Percentiles rank a stretch among this genome's conserved stretches.
phyloP scores from a whole-genome alignment of 352 stramenopile species.

The Globisporangium recalcitrans region DNA sequence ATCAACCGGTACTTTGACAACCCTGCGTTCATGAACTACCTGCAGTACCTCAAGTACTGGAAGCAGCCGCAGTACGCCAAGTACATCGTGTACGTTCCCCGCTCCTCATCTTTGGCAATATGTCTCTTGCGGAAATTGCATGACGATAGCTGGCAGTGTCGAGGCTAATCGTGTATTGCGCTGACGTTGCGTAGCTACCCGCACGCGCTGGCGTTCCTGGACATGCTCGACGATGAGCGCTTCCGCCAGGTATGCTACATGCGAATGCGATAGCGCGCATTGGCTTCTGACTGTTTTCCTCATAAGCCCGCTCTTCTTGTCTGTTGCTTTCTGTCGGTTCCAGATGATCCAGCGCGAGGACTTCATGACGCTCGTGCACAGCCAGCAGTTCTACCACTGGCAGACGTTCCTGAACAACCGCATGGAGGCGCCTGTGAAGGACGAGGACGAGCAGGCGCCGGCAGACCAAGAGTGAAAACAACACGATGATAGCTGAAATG shows the following conservation, averaged over 20 bases:
- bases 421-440: constrained; percentile 32
- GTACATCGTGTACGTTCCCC: constrained; percentile 74
- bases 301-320: too few relatives aligned
- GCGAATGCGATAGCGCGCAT: not conserved
- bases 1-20: constrained; percentile 92
- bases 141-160: too few relatives aligned
- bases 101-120: too few relatives aligned
- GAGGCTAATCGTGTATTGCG: too few relatives aligned
- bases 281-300: too few relatives aligned
- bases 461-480: too few relatives aligned
- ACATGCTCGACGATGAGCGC: constrained; percentile 83
- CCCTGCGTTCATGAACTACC: constrained; percentile 85
- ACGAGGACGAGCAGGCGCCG: constrained; percentile 5
- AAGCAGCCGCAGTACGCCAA: constrained; percentile 89
- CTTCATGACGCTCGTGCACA: constrained; percentile 84
- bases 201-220: constrained; percentile 83
- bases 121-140: too few relatives aligned
- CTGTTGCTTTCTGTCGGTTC: not conserved
- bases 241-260: constrained; percentile 55
- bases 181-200: too few relatives aligned
- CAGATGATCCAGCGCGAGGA: constrained; percentile 84
- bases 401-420: constrained; percentile 85
- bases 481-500: too few relatives aligned
- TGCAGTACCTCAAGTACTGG: constrained; percentile 92
- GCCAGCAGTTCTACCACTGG: constrained; percentile 89